Evolutionary conservation across 1,284 basidiomycete genomes (phyloP).

Genomic region (Wolfiporia cocos): DNA sequence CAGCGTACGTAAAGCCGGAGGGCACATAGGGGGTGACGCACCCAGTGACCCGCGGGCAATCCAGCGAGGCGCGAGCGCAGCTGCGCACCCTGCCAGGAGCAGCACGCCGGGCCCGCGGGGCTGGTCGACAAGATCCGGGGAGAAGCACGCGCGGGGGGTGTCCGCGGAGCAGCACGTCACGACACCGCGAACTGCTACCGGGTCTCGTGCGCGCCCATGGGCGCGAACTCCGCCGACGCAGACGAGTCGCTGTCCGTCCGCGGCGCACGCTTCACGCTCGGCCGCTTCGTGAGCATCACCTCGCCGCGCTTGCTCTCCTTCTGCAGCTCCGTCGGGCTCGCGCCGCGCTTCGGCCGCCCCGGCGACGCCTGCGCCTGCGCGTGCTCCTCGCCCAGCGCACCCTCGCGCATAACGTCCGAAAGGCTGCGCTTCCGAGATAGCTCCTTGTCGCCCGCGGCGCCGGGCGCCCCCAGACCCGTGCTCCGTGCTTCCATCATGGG

Average conservation of each 20-base stretch:
- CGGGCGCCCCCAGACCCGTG: slow-evolving; percentile 7
- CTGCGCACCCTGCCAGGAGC: no score
- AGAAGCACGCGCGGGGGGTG: background rate
- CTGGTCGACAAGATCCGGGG: no score
- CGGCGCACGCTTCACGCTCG: slow-evolving; percentile 54
- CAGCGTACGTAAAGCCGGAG: no score
- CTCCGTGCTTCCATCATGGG: background rate
- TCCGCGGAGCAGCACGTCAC: background rate
- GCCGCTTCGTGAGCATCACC: slow-evolving; percentile 54
- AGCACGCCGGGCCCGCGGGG: no score
- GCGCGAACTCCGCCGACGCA: slow-evolving; percentile 1
- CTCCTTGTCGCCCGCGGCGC: slow-evolving; percentile 8
- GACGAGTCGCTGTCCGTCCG: slow-evolving; percentile 4
- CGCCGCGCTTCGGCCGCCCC: slow-evolving; percentile 51
- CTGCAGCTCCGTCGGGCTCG: slow-evolving; percentile 65
- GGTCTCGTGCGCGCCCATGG: background rate
- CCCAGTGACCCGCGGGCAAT: no score
- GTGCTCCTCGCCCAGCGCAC: slow-evolving; percentile 10
- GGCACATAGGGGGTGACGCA: no score
- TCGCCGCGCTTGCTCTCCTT: slow-evolving; percentile 56
- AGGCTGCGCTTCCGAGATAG: slow-evolving; percentile 12
- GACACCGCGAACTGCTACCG: background rate
- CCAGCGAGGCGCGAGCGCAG: no score
- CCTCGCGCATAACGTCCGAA: slow-evolving; percentile 12
- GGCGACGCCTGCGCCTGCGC: slow-evolving; percentile 18